Evolutionary conservation across 768 basidiomycete genomes (phyloP).

Genomic region (Boletus edulis): DNA sequence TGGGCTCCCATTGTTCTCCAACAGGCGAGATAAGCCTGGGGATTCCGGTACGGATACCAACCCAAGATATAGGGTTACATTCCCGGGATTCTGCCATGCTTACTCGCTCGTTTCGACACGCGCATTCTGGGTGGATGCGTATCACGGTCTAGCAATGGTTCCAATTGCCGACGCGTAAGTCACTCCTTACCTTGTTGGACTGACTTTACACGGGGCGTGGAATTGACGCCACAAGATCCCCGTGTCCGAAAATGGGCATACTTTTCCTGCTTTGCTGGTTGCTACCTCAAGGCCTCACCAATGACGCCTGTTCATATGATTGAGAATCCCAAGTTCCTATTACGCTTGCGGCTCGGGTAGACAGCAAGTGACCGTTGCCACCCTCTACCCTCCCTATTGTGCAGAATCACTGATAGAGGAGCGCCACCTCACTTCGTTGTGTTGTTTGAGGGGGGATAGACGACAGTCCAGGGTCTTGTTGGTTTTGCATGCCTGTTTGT

Average conservation of each 20-base stretch:
- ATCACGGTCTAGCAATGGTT: constrained; percentile 78
- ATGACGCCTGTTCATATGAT: constrained; percentile 17
- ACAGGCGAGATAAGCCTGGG: neutral
- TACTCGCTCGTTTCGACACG: constrained; percentile 74
- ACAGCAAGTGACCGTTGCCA: constrained; percentile 20
- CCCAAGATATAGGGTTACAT: constrained; percentile 17
- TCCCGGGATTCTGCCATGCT: constrained; percentile 31
- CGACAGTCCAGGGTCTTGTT: neutral
- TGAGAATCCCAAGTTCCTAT: constrained; percentile 18
- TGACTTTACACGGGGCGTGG: constrained; percentile 6
- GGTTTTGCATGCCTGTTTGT: constrained; percentile 1
- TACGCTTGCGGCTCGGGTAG: constrained; percentile 5
- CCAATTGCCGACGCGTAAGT: constrained; percentile 82
- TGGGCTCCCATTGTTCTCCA: neutral
- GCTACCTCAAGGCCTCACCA: constrained; percentile 1
- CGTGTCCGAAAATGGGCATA: constrained; percentile 9
- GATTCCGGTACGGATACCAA: neutral
- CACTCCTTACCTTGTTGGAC: constrained; percentile 1
- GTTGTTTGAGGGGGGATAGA: neutral
- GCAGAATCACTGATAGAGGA: constrained; percentile 4
- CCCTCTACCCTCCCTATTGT: constrained; percentile 12
- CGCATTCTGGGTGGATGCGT: constrained; percentile 81
- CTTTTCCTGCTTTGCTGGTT: constrained; percentile 7
- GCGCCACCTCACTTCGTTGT: neutral
- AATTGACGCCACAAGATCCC: constrained; percentile 17